Conservation (phyloP, 805 yeast species). For the Saccharomycopsis guyanensis region DNA sequence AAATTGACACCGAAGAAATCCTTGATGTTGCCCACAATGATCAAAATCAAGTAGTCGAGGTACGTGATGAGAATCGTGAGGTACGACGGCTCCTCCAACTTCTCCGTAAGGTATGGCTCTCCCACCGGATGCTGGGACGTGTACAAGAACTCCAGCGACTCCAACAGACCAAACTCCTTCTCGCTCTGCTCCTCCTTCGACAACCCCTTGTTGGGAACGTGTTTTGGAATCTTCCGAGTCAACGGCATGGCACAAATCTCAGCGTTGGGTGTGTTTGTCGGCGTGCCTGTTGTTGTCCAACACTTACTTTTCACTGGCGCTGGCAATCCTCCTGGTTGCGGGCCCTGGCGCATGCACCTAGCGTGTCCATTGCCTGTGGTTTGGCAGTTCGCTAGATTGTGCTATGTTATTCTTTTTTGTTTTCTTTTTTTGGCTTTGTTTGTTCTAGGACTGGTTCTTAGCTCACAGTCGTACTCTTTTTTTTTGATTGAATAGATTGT, state of each 20-base stretch:
- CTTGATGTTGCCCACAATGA: conserved; percentile 82
- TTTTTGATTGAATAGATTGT: too few relatives aligned
- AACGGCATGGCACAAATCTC: too few relatives aligned
- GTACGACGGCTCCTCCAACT: conserved; percentile 77
- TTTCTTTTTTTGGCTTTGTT: too few relatives aligned
- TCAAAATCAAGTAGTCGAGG: conserved; percentile 72
- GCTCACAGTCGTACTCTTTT: too few relatives aligned
- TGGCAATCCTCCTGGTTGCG: too few relatives aligned
- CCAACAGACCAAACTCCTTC: conserved; percentile 44
- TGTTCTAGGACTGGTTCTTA: too few relatives aligned
- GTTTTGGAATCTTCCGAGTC: conserved; percentile 7
- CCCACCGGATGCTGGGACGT: conserved; percentile 39
- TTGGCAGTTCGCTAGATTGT: too few relatives aligned
- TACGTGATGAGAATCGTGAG: conserved; percentile 74
- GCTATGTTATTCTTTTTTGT: too few relatives aligned
- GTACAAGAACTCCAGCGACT: conserved; percentile 39
- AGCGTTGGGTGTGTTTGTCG: neutral
- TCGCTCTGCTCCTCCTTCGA: conserved; percentile 33
- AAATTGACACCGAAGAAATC: conserved; percentile 81
- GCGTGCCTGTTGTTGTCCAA: neutral
- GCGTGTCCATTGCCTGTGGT: too few relatives aligned
- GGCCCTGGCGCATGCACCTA: too few relatives aligned
- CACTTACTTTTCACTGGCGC: neutral
- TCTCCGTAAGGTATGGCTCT: conserved; percentile 32
- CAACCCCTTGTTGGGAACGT: conserved; percentile 13